Evolutionary conservation across 2,329 filamentous ascomycete species (phyloP), one percentile per base, ranked within the genome.

Genomic region (Zalaria sp.): DNA sequence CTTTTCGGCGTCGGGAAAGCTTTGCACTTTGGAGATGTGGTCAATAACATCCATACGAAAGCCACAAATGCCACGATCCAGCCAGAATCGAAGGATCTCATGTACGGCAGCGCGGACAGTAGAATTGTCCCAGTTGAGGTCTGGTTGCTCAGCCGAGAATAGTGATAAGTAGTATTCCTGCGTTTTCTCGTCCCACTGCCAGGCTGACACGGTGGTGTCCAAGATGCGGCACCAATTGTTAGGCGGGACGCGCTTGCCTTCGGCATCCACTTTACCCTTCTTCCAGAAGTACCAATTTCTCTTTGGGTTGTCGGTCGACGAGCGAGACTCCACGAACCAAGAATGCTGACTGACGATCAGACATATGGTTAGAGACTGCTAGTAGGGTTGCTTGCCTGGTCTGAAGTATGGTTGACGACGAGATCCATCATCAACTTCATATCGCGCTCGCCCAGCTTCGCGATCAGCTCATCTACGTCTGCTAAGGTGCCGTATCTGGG

Each of bases 101-200:
- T 84, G 81, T 9, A 87, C 79, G 2, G 81, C 82, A 35, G 72
- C 63, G 8, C 81, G 71, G 0, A 80, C 73, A 7, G 71, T 73
- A 0, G 70, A 67, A 42, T 80, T 82, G 53, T 88, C 82, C 82
- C 82, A 89, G 61, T 89, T 89, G 9, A 89, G 68, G 51, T 89
- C 84, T 0, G 83, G 83, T 56, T 88, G 83, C 50, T 84, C 77
- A 5, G 71, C 72, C 7, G 79, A 78, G 57, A 83, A 89, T 5
- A 89, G 69, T 47, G 81, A 77, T 0, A 87, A 71, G 52, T 84
- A 86, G 56, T 83, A 87, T 59, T 87, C 79, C 40, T 69, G 66
- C 0, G 81, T 83, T 11, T 60, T 54, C 49, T 82, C 76, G 52
- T 87, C 81, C 65, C 75, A 87, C 47, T 77, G 65, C 81, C 79